phyloP scores from a whole-genome alignment of 164 flowering plant species.

The Tetracentron sinense region DNA sequence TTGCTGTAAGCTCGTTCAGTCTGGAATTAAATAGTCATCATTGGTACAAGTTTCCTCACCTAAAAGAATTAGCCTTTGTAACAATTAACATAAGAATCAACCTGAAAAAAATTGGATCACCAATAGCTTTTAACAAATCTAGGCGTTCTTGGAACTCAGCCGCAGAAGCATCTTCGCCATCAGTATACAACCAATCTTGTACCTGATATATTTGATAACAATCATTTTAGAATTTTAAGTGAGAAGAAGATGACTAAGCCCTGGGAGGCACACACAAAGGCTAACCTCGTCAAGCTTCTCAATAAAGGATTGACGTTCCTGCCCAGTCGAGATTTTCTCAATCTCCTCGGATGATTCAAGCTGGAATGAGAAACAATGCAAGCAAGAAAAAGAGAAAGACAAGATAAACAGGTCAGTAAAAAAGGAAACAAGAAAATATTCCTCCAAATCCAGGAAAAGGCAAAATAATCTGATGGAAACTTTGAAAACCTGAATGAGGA shows the following conservation, averaged over 20 bases:
- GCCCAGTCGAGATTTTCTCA: conserved; percentile 49
- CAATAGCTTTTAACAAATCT: conserved; percentile 61
- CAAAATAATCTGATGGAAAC: not conserved
- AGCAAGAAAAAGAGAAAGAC: conserved; percentile 1
- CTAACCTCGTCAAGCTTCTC: conserved; percentile 87
- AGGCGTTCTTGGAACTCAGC: conserved; percentile 67
- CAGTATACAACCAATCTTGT: conserved; percentile 95
- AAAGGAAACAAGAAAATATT: not conserved
- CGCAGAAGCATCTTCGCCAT: conserved; percentile 95
- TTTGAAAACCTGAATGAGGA: not conserved
- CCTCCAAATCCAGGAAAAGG: not conserved
- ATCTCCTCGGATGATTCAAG: conserved; percentile 69
- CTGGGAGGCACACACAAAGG: not conserved
- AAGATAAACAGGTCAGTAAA: not conserved
- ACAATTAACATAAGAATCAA: conserved; percentile 9
- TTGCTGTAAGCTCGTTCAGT: conserved; percentile 69
- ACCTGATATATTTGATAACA: conserved; percentile 42
- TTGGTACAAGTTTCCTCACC: not conserved
- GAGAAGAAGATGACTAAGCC: conserved; percentile 1
- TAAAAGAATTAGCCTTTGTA: not conserved
- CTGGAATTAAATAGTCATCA: conserved; percentile 34
- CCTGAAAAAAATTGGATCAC: conserved; percentile 94
- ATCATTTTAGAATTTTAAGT: not conserved
- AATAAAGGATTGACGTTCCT: conserved; percentile 70
- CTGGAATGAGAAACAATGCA: conserved; percentile 44